These are phyloP conservation scores for Naganishia kalamii DNA, from an alignment of 768 basidiomycete species.

Conservation along the genomic window DNA sequence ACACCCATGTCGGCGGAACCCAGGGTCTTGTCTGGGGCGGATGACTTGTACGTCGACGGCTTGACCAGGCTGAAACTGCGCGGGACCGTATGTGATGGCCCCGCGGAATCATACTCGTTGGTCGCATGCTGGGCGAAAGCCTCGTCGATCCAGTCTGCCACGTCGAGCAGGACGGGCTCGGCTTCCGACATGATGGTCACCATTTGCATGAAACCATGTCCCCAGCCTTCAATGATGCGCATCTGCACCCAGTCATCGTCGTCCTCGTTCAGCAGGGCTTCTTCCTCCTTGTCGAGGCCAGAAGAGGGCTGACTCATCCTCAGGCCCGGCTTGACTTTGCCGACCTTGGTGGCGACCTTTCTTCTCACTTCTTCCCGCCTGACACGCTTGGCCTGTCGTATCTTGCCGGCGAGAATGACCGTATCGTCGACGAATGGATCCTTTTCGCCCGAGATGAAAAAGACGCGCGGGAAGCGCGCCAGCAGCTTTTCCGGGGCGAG, in stretches of 20 bases:
- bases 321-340: slow-evolving; percentile 57
- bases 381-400: slow-evolving; percentile 88
- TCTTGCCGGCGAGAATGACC: slow-evolving; percentile 86
- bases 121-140: slow-evolving; percentile 54
- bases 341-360: slow-evolving; percentile 58
- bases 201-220: slow-evolving; percentile 97
- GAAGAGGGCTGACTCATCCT: slow-evolving; percentile 53
- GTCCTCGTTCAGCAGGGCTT: slow-evolving; percentile 54
- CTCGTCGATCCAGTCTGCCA: slow-evolving; percentile 86
- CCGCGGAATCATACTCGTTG: slow-evolving; percentile 1
- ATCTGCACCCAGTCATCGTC: slow-evolving; percentile 95
- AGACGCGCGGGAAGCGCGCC: slow-evolving; percentile 85
- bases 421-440: slow-evolving; percentile 96
- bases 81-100: neutral
- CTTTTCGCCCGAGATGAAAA: slow-evolving; percentile 86
- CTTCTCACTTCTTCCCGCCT: slow-evolving; percentile 68
- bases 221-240: slow-evolving; percentile 91
- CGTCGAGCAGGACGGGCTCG: slow-evolving; percentile 65
- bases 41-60: slow-evolving; percentile 34
- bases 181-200: slow-evolving; percentile 75
- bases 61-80: slow-evolving; percentile 32
- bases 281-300: slow-evolving; percentile 39
- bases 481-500: slow-evolving; percentile 75
- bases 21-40: slow-evolving; percentile 29
- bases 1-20: slow-evolving; percentile 37